Evolutionary conservation across 2,329 filamentous ascomycete species (phyloP).

Genomic region (Ophiosphaerella narmari): DNA sequence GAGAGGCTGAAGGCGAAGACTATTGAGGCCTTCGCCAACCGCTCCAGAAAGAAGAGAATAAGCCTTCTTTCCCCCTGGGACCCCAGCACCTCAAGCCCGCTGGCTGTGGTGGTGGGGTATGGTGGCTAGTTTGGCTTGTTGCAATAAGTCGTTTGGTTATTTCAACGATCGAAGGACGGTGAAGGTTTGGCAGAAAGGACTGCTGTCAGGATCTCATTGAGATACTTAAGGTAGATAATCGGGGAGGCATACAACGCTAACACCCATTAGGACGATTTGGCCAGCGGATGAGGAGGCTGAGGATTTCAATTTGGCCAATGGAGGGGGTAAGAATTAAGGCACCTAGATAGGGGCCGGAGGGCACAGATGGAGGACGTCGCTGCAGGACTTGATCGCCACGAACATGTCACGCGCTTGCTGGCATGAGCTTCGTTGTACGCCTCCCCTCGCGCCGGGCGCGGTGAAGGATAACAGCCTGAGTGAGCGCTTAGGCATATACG

Average conservation of each 20-base stretch:
- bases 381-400: too few relatives aligned
- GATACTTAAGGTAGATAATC: too few relatives aligned
- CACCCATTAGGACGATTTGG: background rate
- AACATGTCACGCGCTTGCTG: too few relatives aligned
- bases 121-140: background rate
- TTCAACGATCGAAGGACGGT: background rate
- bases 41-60: background rate
- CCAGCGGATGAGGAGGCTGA: background rate
- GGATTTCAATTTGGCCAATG: background rate
- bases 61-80: background rate
- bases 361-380: too few relatives aligned
- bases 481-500: too few relatives aligned
- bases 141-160: background rate
- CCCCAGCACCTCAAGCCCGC: background rate
- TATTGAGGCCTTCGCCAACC: background rate
- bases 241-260: constrained; percentile 1
- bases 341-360: too few relatives aligned
- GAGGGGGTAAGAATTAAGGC: too few relatives aligned
- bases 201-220: background rate
- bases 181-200: background rate
- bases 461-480: too few relatives aligned
- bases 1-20: background rate
- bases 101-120: background rate
- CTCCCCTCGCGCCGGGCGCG: too few relatives aligned
- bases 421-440: too few relatives aligned